Evolutionary conservation across 148 eudicot species (phyloP).

Genomic region (Vaccinium macrocarpon): DNA sequence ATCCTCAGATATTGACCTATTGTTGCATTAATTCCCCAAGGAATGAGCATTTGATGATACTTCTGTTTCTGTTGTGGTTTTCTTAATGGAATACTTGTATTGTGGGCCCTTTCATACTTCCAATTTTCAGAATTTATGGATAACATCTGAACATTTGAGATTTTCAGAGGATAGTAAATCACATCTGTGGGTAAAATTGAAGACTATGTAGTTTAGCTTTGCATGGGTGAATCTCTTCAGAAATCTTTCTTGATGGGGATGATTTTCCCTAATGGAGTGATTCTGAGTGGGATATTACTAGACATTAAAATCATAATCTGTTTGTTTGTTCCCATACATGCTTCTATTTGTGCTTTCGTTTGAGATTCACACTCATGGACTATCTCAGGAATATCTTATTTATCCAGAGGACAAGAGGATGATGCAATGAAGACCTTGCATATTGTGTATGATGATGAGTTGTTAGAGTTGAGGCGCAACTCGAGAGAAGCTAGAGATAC

Average conservation of each 20-base stretch:
- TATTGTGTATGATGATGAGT: constrained; percentile 37
- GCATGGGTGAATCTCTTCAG: not conserved
- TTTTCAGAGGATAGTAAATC: not conserved
- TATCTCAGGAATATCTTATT: constrained; percentile 97
- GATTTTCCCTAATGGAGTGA: not conserved
- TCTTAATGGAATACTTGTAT: not conserved
- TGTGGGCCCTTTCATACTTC: not conserved
- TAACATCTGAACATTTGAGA: not conserved
- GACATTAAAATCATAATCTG: not conserved
- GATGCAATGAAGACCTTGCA: constrained; percentile 55
- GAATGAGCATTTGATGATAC: not conserved
- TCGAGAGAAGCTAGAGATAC: constrained; percentile 42
- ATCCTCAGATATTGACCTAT: not conserved
- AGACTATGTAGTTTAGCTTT: not conserved
- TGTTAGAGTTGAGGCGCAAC: constrained; percentile 26
- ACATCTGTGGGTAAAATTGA: not conserved
- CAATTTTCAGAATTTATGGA: not conserved
- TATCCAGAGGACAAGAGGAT: constrained; percentile 96
- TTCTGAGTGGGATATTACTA: not conserved
- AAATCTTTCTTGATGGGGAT: not conserved
- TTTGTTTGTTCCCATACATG: constrained; percentile 10
- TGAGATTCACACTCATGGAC: constrained; percentile 47
- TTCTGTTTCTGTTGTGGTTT: not conserved
- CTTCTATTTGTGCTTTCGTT: constrained; percentile 17
- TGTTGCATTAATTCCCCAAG: constrained; percentile 4